phyloP scores from a whole-genome alignment of 306 rosid species.

The Boehmeria nivea region DNA sequence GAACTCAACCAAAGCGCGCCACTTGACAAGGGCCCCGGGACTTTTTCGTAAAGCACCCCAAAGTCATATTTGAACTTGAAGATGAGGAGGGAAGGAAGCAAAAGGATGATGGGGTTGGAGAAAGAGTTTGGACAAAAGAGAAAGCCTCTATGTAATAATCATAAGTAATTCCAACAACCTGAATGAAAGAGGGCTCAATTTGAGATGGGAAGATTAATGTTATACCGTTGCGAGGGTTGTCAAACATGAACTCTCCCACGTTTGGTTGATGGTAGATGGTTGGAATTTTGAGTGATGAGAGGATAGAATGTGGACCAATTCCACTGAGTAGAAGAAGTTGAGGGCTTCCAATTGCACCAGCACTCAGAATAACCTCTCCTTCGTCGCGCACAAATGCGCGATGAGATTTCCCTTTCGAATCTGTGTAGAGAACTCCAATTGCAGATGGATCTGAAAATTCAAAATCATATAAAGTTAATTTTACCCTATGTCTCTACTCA shows the following conservation, averaged over 20 bases:
- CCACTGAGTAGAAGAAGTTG: conserved; percentile 28
- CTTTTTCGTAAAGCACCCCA: background rate
- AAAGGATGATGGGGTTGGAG: background rate
- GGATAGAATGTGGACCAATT: conserved; percentile 14
- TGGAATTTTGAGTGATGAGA: conserved; percentile 21
- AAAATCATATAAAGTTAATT: no score
- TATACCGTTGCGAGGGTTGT: conserved; percentile 14
- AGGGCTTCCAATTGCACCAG: conserved; percentile 31
- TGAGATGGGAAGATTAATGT: conserved; percentile 1
- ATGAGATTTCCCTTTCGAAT: no score
- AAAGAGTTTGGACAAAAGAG: background rate
- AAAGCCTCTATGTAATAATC: background rate
- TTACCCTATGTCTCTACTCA: no score
- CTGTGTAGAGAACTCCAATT: conserved; percentile 17
- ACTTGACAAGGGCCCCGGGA: background rate
- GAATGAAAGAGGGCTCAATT: background rate
- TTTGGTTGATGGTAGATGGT: conserved; percentile 8
- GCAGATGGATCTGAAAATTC: no score
- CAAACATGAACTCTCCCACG: conserved; percentile 18
- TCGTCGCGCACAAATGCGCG: conserved; percentile 5
- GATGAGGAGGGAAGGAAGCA: background rate
- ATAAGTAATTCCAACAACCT: background rate
- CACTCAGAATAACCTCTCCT: conserved; percentile 30
- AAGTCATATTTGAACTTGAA: background rate
- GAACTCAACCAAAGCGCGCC: conserved; percentile 10